Evolutionary conservation across 441 rosid species (phyloP).

Genomic region (Populus hybrid): DNA sequence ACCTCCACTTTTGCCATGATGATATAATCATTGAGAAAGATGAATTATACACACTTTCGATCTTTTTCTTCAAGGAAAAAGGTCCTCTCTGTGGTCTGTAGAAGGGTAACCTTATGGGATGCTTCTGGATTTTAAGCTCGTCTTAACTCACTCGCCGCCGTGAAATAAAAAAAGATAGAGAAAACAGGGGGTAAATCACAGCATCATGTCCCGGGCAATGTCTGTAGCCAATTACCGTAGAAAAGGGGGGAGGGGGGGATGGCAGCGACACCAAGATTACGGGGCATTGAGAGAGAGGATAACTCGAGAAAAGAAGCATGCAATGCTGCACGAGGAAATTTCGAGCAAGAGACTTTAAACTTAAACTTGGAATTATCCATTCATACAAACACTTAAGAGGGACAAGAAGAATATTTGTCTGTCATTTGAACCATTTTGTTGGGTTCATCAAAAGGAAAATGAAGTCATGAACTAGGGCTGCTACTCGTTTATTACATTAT

Average conservation of each 20-base stretch:
- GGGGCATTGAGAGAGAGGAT: too few species aligned
- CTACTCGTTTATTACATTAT: slow-evolving; percentile 7
- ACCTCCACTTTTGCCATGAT: background rate
- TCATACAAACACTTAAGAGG: background rate
- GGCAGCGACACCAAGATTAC: too few species aligned
- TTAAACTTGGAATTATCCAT: background rate
- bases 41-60: background rate
- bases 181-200: too few species aligned
- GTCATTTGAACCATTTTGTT: slow-evolving; percentile 25
- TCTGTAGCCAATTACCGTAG: too few species aligned
- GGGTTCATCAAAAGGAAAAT: slow-evolving; percentile 22
- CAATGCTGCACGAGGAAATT: background rate
- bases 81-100: background rate
- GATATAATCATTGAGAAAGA: background rate
- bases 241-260: too few species aligned
- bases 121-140: background rate
- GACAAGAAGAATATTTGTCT: background rate
- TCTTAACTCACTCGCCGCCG: too few species aligned
- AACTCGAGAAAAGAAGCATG: background rate
- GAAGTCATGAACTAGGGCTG: slow-evolving; percentile 7
- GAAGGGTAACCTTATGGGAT: background rate
- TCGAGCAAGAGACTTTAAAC: background rate
- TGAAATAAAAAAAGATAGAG: rapidly evolving
- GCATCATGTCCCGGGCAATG: too few species aligned
- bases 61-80: background rate